phyloP scores from a whole-genome alignment of 108 stramenopile species.

The Bacterosira constricta region DNA sequence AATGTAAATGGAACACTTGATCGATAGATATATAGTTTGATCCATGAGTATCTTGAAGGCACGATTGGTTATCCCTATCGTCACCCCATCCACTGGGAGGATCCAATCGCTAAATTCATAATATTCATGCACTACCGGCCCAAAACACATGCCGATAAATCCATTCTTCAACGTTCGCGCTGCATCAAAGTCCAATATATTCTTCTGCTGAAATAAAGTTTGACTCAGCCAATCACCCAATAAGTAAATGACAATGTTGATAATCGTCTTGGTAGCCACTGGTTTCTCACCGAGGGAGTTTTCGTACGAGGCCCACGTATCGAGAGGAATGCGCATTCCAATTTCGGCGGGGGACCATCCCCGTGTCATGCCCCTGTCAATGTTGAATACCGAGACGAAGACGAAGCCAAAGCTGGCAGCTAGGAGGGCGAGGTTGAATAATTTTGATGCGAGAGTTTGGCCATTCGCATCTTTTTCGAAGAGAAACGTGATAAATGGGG shows the following conservation, averaged over 20 bases:
- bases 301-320: slow-evolving; percentile 90
- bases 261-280: slow-evolving; percentile 90
- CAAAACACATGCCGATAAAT: slow-evolving; percentile 92
- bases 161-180: slow-evolving; percentile 86
- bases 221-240: slow-evolving; percentile 95
- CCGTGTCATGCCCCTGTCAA: slow-evolving; percentile 85
- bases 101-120: slow-evolving; percentile 93
- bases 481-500: slow-evolving; percentile 30
- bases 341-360: slow-evolving; percentile 86
- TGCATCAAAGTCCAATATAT: slow-evolving; percentile 89
- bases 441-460: slow-evolving; percentile 52
- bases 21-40: slow-evolving; percentile 89
- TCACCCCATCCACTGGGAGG: slow-evolving; percentile 82
- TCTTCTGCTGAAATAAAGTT: slow-evolving; percentile 80
- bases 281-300: slow-evolving; percentile 80
- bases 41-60: slow-evolving; percentile 95
- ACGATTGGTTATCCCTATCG: slow-evolving; percentile 70
- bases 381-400: slow-evolving; percentile 72
- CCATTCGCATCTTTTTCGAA: slow-evolving; percentile 42
- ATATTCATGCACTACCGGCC: slow-evolving; percentile 93
- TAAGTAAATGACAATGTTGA: slow-evolving; percentile 94
- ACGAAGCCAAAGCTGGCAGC: slow-evolving; percentile 74
- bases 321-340: slow-evolving; percentile 84
- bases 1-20: slow-evolving; percentile 92
- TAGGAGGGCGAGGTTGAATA: slow-evolving; percentile 77